Evolutionary conservation across 225 moss, liverwort and hornwort genomes (phyloP).

Genomic region (Neckera pumila): DNA sequence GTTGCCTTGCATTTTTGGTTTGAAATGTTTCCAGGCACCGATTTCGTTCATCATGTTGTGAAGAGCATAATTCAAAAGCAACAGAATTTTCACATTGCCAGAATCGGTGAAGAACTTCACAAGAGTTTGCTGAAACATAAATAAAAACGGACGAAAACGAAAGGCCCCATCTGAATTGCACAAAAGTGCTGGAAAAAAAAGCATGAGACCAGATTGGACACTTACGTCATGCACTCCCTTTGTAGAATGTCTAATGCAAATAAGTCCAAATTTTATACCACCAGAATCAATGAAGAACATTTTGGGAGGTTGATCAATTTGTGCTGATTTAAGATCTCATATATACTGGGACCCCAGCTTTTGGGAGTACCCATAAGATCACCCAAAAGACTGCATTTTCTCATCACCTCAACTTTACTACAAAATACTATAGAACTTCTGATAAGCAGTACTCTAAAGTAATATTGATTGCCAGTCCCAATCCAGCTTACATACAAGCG

Average conservation of each 20-base stretch:
- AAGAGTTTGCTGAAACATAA: too few relatives aligned
- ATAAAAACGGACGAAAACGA: neutral
- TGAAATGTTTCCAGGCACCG: neutral
- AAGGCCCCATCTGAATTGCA: too few relatives aligned
- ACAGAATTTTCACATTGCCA: too few relatives aligned
- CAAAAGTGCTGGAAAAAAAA: neutral
- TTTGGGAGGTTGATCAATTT: neutral
- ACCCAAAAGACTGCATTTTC: neutral
- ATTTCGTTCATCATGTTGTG: neutral
- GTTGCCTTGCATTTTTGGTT: neutral
- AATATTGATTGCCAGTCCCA: too few relatives aligned
- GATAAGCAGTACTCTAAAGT: too few relatives aligned
- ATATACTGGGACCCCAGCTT: neutral
- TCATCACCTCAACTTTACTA: neutral
- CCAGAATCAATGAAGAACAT: too few relatives aligned
- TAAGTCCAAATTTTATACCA: neutral
- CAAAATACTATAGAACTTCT: too few relatives aligned
- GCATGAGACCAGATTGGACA: neutral
- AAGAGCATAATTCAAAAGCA: neutral
- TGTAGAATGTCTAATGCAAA: neutral
- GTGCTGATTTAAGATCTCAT: neutral
- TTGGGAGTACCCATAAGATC: neutral
- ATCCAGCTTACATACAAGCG: too few relatives aligned
- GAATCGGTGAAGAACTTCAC: neutral
- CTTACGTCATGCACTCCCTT: neutral